These are phyloP conservation scores for Tricholoma saponaceum DNA, from an alignment of 768 basidiomycete genomes.

Conservation along the genomic window DNA sequence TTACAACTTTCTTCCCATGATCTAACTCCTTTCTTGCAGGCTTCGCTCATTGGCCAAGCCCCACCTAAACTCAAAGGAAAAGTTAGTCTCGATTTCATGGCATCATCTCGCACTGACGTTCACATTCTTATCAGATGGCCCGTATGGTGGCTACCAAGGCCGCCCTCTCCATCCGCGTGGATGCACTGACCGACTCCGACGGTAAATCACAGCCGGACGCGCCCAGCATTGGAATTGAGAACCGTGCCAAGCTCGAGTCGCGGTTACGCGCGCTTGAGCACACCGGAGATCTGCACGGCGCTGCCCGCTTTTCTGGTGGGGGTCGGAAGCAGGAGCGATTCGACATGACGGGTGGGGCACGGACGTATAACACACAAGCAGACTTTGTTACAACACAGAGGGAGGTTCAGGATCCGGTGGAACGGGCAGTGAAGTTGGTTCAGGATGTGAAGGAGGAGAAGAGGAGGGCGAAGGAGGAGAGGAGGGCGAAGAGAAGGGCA, in stretches of 20 bases:
- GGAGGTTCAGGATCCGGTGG: slow-evolving; percentile 55
- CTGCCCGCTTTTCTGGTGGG: slow-evolving; percentile 59
- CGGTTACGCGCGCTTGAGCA: slow-evolving; percentile 87
- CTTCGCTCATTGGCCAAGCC: slow-evolving; percentile 94
- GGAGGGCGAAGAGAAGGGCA: slow-evolving; percentile 63
- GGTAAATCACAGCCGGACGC: slow-evolving; percentile 82
- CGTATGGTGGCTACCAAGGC: slow-evolving; percentile 99
- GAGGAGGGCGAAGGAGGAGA: slow-evolving; percentile 75
- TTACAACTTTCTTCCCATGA: background rate
- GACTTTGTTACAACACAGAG: slow-evolving; percentile 84
- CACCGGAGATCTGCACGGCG: slow-evolving; percentile 68
- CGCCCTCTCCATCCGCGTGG: slow-evolving; percentile 94
- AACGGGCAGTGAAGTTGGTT: slow-evolving; percentile 69
- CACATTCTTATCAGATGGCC: slow-evolving; percentile 70
- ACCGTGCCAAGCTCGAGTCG: slow-evolving; percentile 93
- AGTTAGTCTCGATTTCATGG: slow-evolving; percentile 31
- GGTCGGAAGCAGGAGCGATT: slow-evolving; percentile 75
- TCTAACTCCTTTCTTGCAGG: slow-evolving; percentile 37
- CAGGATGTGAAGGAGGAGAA: slow-evolving; percentile 88
- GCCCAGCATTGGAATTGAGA: slow-evolving; percentile 86
- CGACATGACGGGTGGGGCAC: slow-evolving; percentile 74
- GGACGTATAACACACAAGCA: slow-evolving; percentile 82
- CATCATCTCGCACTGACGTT: background rate
- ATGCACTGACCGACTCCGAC: slow-evolving; percentile 90
- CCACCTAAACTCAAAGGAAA: slow-evolving; percentile 98